Percentiles rank a stretch among this genome's conserved stretches.
Conservation (phyloP, 768 basidiomycete species). For the Phylloporus sp. region DNA sequence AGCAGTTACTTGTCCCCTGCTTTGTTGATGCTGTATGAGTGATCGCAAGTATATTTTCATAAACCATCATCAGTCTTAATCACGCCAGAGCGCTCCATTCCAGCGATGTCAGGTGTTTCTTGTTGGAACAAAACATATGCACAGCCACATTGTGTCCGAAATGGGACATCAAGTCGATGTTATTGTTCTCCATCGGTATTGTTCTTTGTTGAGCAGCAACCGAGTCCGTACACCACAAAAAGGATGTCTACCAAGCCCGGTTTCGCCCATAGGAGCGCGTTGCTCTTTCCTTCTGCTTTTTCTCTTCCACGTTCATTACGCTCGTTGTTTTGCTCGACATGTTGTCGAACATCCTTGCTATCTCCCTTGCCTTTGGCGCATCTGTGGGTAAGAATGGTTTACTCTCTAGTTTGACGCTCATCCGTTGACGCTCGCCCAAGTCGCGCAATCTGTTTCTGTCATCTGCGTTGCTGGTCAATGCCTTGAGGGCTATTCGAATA, state of each 20-base stretch:
- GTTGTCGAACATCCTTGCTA: conserved; percentile 36
- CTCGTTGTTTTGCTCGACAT: conserved; percentile 31
- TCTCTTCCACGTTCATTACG: conserved; percentile 17
- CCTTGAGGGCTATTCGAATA: conserved; percentile 72
- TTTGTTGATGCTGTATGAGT: too few species aligned
- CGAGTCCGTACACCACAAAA: conserved; percentile 23
- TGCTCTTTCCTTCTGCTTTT: conserved; percentile 20
- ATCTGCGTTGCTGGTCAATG: conserved; percentile 89
- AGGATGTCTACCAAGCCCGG: conserved; percentile 14
- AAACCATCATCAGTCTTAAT: too few species aligned
- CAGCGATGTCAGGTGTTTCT: not conserved
- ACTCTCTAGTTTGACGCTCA: not conserved
- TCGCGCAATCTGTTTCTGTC: conserved; percentile 57
- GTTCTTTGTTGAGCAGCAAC: conserved; percentile 25
- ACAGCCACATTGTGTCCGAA: conserved; percentile 15
- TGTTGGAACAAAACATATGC: not conserved
- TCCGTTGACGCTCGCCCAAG: conserved; percentile 26
- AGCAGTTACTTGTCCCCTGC: too few species aligned
- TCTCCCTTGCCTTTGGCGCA: conserved; percentile 34
- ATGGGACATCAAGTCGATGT: conserved; percentile 5
- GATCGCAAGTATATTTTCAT: too few species aligned
- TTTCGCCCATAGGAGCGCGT: conserved; percentile 14
- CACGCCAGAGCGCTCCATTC: not conserved
- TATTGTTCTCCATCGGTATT: conserved; percentile 28
- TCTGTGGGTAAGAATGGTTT: conserved; percentile 33